Base-by-base conservation (phyloP, 768 basidiomycete genomes). In the Tulasnella sp. region DNA sequence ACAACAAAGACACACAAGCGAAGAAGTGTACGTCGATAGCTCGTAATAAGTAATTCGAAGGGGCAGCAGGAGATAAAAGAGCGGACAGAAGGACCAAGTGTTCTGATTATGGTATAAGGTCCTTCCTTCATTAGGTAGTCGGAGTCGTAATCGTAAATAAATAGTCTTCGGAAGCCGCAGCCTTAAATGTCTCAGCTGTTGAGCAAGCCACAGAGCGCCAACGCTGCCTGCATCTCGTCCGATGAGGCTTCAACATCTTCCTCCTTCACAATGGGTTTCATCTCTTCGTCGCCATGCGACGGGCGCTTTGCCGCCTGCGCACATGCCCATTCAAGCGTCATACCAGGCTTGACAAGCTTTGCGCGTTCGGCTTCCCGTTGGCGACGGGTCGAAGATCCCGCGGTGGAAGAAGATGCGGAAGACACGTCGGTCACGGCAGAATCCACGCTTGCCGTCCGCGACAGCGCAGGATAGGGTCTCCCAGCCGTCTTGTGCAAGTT, bases 1-100 rank as follows among this genome's bases (percentile, higher is more conserved):
- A 54, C 54, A 54, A 91, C 91, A 28, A 93, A 91, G 81, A 97
- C 83, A 86, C 89, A 0, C 96, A 96, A 83, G 89, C 96, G 83
- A 85, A 88, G 83, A 93, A 83, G 90, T 91, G 0, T 91, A 91
- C 77, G 86, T 96, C 79, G 91, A 54, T 22, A 54, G 54, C 54
- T 54, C 42, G 72, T 73, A 37, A 44, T 73, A 73, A 73, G 42
- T 73, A 37, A 73, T 73, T 37, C 31, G 18, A 18, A 73, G 24
- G n/a, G 11, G 42, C 72, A 24, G 41, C 31, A 22, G 72, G 31
- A 42, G n/a, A 34, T 6, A 73, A 73, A 37, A 73, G 37, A 44
- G 72, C 24, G 37, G 37, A 44, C 72, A 73, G 34, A 37, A 73
- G 9, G 72, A 73, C 37, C 42, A 44, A 54, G 54, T 54, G 54